Evolutionary conservation across 2,329 filamentous ascomycete species (phyloP), one percentile per base, ranked within the genome.

Genomic region (Knoxdaviesia proteae): DNA sequence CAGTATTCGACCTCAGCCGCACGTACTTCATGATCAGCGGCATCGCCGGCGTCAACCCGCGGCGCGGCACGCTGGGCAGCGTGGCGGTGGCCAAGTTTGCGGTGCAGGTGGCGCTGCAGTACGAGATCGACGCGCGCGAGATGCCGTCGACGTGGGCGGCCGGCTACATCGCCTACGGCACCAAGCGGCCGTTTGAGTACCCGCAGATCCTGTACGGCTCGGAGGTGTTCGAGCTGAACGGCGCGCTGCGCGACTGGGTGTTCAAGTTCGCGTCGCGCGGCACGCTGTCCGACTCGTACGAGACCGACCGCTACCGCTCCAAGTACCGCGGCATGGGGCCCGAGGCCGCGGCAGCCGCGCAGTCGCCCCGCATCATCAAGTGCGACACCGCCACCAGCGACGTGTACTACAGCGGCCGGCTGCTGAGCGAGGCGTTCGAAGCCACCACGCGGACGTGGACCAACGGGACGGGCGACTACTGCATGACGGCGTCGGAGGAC

Each of bases 41-140:
- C 3, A 84, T 87, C 47, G 80, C 74, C 2, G 80, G 81, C n/a
- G 65, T 83, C 38, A 84, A 74, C 54, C 81, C 80, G 1, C 70
- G 76, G 47, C 58, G 72, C 31, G 74, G 68, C 29, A 83, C 80
- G 0, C 63, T 80, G 5, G 73, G 70, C 38, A 68, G 69, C 36
- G 78, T 82, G 0, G 76, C 77, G 1, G 71, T 87, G 43, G 69
- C 75, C 35, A 68, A 71, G 29, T 87, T 75, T 52, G 71, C 78
- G 0, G 68, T 86, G 5, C 81, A 86, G 53, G 78, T 84, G 3
- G 79, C 75, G 0, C 61, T 84, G 42, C 80, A 86, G 55, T 81
- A 84, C 49, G 80, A 86, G 56, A 71, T 86, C 47, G 80, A 84
- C 50, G 61, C 70, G 1, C 69, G 80, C 34, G 78, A 83, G 47